These are phyloP conservation scores for Coniochaeta hoffmannii DNA, from an alignment of 2,329 filamentous ascomycete species.

Conservation along the genomic window DNA sequence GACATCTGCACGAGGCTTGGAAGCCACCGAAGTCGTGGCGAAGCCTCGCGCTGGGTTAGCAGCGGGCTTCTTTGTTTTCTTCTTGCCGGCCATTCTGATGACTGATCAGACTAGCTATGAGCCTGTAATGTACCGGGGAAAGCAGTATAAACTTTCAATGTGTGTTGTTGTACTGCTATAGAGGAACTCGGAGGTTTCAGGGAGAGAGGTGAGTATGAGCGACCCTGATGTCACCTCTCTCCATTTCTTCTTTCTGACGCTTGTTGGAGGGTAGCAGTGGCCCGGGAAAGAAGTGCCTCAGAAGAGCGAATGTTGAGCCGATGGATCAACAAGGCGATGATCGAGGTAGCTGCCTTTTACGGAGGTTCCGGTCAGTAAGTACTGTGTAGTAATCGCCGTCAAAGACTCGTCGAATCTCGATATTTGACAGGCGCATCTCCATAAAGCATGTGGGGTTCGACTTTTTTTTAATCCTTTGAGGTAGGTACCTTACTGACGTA, in stretches of 20 bases:
- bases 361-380: background rate
- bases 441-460: background rate
- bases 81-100: slow-evolving; percentile 54
- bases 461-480: background rate
- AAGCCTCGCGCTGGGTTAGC: slow-evolving; percentile 87
- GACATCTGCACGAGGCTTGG: slow-evolving; percentile 63
- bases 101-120: slow-evolving; percentile 1
- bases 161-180: no score
- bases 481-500: background rate
- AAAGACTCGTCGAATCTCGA: background rate
- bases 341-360: background rate
- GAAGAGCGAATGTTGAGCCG: background rate
- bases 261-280: background rate
- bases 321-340: background rate
- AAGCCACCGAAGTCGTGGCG: slow-evolving; percentile 86
- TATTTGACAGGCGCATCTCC: background rate
- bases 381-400: no score
- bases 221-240: background rate
- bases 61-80: slow-evolving; percentile 88
- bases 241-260: background rate
- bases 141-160: background rate
- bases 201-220: background rate
- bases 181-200: no score
- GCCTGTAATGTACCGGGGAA: background rate
- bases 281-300: background rate